These are phyloP conservation scores for Epichloe sp. DNA, from an alignment of 2,329 filamentous ascomycete genomes.

Conservation along the genomic window DNA sequence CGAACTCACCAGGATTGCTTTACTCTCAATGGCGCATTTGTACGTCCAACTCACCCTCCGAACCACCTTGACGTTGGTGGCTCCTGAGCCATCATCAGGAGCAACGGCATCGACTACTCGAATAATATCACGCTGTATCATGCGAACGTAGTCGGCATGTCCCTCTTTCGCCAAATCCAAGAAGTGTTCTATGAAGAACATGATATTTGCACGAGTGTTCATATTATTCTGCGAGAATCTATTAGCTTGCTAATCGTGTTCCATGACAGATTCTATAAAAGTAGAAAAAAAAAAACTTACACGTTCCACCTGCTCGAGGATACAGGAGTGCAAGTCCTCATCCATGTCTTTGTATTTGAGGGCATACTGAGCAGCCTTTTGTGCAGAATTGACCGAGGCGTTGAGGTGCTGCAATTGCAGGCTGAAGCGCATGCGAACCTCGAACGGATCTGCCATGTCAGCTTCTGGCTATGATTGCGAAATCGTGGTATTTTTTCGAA, in stretches of 20 bases:
- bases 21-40: too few relatives aligned
- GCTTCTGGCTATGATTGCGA: neutral
- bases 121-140: constrained; percentile 90
- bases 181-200: constrained; percentile 97
- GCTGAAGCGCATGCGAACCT: constrained; percentile 96
- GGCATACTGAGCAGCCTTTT: constrained; percentile 90
- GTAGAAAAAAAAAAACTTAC: constrained; percentile 25
- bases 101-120: constrained; percentile 86
- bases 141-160: constrained; percentile 71
- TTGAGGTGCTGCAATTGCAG: constrained; percentile 80
- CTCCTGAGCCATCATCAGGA: constrained; percentile 72
- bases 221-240: constrained; percentile 58
- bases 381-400: constrained; percentile 75
- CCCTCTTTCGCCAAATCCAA: constrained; percentile 72
- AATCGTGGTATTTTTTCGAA: neutral
- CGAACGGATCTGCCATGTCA: constrained; percentile 69
- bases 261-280: neutral
- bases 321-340: constrained; percentile 94
- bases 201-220: constrained; percentile 96
- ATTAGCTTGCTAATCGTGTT: neutral
- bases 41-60: constrained; percentile 46
- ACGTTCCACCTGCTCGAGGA: constrained; percentile 84
- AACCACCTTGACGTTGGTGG: constrained; percentile 88
- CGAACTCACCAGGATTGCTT: neutral
- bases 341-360: constrained; percentile 89